Conservation (phyloP, 1,284 basidiomycete species). For the Tremellales sp. region DNA sequence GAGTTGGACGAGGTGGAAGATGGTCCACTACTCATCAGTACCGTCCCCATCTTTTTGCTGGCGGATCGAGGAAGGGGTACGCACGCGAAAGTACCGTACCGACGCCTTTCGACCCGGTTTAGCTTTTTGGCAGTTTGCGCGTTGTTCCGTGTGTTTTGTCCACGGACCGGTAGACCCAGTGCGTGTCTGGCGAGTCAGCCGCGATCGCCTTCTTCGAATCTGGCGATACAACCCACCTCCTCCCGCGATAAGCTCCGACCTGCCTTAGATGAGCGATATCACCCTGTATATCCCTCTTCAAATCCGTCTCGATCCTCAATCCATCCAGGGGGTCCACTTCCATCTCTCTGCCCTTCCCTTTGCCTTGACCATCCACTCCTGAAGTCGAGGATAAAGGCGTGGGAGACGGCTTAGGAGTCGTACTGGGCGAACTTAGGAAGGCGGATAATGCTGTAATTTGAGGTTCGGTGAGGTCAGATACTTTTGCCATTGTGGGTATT, state of each 20-base stretch:
- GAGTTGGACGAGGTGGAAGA: too few species aligned
- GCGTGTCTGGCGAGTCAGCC: slow-evolving; percentile 46
- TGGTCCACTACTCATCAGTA: too few species aligned
- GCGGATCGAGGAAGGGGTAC: too few species aligned
- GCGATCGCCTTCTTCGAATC: neutral
- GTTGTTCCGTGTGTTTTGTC: slow-evolving; percentile 55
- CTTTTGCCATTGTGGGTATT: slow-evolving; percentile 50
- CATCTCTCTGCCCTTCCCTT: slow-evolving; percentile 5
- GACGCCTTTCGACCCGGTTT: slow-evolving; percentile 48
- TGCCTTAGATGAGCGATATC: slow-evolving; percentile 55
- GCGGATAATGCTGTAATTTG: slow-evolving; percentile 55
- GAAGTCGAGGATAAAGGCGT: slow-evolving; percentile 43
- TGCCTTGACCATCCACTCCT: neutral
- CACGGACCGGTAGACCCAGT: slow-evolving; percentile 53
- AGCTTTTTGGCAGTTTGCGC: slow-evolving; percentile 53
- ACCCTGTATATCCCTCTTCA: slow-evolving; percentile 49
- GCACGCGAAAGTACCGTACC: slow-evolving; percentile 7
- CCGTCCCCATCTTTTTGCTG: too few species aligned
- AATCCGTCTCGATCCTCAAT: slow-evolving; percentile 54
- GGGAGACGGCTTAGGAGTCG: slow-evolving; percentile 27
- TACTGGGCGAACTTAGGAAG: slow-evolving; percentile 54
- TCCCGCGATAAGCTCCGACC: slow-evolving; percentile 54
- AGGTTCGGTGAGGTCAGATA: slow-evolving; percentile 50
- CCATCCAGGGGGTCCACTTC: slow-evolving; percentile 46
- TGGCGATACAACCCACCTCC: slow-evolving; percentile 31